These are phyloP conservation scores for Aspergillus diversus DNA, from an alignment of 495 filamentous ascomycete species.

Conservation along the genomic window DNA sequence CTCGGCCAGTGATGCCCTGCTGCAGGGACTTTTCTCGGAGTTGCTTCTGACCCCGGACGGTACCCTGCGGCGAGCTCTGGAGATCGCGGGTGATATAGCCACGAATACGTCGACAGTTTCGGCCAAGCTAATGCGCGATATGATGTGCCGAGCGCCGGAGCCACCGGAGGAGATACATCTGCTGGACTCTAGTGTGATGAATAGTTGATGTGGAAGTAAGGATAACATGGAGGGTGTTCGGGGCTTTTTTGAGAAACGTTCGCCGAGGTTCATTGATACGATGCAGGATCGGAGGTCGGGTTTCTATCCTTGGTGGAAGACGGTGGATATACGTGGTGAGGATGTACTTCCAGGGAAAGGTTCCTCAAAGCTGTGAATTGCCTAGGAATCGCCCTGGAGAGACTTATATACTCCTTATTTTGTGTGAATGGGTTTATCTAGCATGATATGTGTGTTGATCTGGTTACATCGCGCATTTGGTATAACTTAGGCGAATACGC, in stretches of 20 bases:
- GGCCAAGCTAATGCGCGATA: constrained; percentile 12
- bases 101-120: constrained; percentile 2
- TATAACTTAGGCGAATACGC: background rate
- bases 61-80: constrained; percentile 5
- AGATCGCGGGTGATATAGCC: constrained; percentile 8
- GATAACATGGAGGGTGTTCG: constrained; percentile 2
- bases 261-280: constrained; percentile 1
- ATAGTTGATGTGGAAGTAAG: constrained; percentile 10
- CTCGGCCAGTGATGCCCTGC: constrained; percentile 13
- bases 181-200: constrained; percentile 11
- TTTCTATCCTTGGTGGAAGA: background rate
- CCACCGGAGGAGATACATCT: constrained; percentile 11
- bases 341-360: background rate
- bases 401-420: background rate
- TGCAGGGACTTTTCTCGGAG: background rate
- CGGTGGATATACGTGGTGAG: background rate
- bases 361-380: constrained; percentile 3
- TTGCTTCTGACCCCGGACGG: background rate
- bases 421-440: background rate
- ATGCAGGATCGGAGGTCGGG: background rate
- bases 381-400: background rate
- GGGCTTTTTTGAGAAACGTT: constrained; percentile 2
- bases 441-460: background rate
- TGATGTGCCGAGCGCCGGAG: constrained; percentile 10
- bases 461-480: background rate